Evolutionary conservation across 306 rosid species (phyloP), one percentile per base, ranked within the genome.

Genomic region (Begonia peltatifolia): DNA sequence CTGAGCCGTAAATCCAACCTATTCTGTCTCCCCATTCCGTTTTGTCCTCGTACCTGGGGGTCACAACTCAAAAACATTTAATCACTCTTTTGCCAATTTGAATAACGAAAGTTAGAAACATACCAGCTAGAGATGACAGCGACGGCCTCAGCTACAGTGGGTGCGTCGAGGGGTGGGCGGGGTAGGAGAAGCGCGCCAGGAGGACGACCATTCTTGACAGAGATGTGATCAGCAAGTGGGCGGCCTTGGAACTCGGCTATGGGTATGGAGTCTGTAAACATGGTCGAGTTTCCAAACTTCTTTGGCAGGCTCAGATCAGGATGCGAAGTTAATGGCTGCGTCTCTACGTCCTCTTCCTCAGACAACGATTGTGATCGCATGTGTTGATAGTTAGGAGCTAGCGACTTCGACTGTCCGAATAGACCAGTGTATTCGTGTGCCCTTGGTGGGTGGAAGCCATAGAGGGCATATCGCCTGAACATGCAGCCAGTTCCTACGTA

Each of bases 61-160:
- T 11, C 58, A 10, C 66, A 13, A 25, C 50, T 54, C 6, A 50
- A 11, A 12, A 22, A 15, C 42, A 6, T 20, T 42, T 9, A 23
- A 51, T 10, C 13, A 50, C 25, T 12, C 17, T 16, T 14, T 7
- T 2, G 9, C 12, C 11, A 17, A 9, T 50, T 0, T 6, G 30
- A 44, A 50, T 17, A 9, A 57, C 35, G 0, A 48, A 13, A 5
- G 9, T 9, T 2, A 12, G 14, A 48, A 48, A 48, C 56, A 11
- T 79, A 87, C 94, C 96, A 87, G 72, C 96, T 83, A 5, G 96
- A 87, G 52, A 87, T 80, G 53, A 83, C 96, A 61, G 89, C 80
- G 22, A 87, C 83, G 1, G 89, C 94, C 60, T 87, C 96, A 3
- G 96, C 96, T 0, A 83, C 89, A 23, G 94, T 83, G 10, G 74